A percentile compares a stretch with the other conserved stretches of the same genome.
Evolutionary conservation across 768 basidiomycete genomes (phyloP).

Genomic region (Serpula lacrymans): DNA sequence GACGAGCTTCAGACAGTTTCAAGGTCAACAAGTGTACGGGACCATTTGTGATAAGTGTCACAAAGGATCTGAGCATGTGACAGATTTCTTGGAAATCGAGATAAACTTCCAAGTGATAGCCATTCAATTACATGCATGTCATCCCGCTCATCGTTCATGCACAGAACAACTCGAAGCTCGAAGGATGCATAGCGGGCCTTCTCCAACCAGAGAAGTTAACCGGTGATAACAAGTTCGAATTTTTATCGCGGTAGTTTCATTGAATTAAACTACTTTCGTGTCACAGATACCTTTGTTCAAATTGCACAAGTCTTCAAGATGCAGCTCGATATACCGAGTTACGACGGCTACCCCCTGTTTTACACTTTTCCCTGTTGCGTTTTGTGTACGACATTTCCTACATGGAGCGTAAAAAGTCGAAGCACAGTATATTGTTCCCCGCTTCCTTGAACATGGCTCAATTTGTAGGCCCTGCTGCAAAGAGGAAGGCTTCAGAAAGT

Average conservation of each 20-base stretch:
- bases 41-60: slow-evolving; percentile 74
- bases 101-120: slow-evolving; percentile 67
- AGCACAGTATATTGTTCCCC: slow-evolving; percentile 79
- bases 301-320: slow-evolving; percentile 68
- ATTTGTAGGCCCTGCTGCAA: slow-evolving; percentile 44
- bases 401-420: slow-evolving; percentile 85
- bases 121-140: background rate
- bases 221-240: slow-evolving; percentile 77
- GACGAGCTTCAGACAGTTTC: slow-evolving; percentile 53
- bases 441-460: slow-evolving; percentile 65
- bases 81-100: slow-evolving; percentile 87
- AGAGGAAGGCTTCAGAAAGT: slow-evolving; percentile 11
- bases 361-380: slow-evolving; percentile 91
- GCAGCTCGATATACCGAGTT: slow-evolving; percentile 78
- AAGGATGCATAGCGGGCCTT: slow-evolving; percentile 64
- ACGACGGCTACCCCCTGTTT: slow-evolving; percentile 72
- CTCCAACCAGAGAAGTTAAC: slow-evolving; percentile 70
- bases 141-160: background rate
- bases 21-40: slow-evolving; percentile 79
- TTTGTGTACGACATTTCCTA: slow-evolving; percentile 83
- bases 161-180: slow-evolving; percentile 69
- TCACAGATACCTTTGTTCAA: slow-evolving; percentile 74
- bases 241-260: background rate
- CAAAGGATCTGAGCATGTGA: slow-evolving; percentile 60
- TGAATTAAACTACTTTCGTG: background rate